These are phyloP conservation scores for Trypanosoma rangeli DNA, from an alignment of 208 protist genomes.

Conservation along the genomic window DNA sequence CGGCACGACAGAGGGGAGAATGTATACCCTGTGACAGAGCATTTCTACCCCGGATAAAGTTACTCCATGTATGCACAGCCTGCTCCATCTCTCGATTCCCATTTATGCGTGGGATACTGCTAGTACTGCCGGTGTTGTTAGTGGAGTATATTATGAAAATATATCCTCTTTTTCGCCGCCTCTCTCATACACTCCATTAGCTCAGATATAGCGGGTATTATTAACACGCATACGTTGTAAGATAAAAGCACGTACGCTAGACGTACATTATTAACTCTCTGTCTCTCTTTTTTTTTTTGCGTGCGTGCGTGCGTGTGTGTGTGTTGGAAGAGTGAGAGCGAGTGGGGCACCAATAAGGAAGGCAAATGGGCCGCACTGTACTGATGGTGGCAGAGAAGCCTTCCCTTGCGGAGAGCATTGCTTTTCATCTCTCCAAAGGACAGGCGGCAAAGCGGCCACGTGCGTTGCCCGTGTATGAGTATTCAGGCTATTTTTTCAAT, in stretches of 20 bases:
- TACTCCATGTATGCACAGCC: neutral
- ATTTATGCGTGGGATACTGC: neutral
- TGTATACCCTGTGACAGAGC: neutral
- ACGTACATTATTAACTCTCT: neutral
- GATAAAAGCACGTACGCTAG: neutral
- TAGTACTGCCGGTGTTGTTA: neutral
- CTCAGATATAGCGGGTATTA: neutral
- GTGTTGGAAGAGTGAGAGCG: neutral
- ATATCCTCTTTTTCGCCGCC: neutral
- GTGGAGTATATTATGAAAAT: neutral
- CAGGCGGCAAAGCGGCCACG: conserved; percentile 58
- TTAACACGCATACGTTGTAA: neutral
- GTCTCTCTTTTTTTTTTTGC: neutral
- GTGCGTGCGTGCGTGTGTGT: neutral
- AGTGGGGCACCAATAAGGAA: neutral
- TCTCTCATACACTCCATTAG: neutral
- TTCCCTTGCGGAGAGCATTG: conserved; percentile 90
- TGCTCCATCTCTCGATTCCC: neutral
- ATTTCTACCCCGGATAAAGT: neutral
- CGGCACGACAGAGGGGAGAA: neutral
- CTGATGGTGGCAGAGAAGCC: conserved; percentile 96
- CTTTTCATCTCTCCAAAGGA: conserved; percentile 83
- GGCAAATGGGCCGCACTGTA: conserved; percentile 56
- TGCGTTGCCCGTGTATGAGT: conserved; percentile 89
- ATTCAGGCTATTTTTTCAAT: conserved; percentile 66